A percentile compares a stretch with the other conserved stretches of the same genome.
Evolutionary conservation across 306 rosid genomes (phyloP).

Genomic region (Cucurbita maxima): DNA sequence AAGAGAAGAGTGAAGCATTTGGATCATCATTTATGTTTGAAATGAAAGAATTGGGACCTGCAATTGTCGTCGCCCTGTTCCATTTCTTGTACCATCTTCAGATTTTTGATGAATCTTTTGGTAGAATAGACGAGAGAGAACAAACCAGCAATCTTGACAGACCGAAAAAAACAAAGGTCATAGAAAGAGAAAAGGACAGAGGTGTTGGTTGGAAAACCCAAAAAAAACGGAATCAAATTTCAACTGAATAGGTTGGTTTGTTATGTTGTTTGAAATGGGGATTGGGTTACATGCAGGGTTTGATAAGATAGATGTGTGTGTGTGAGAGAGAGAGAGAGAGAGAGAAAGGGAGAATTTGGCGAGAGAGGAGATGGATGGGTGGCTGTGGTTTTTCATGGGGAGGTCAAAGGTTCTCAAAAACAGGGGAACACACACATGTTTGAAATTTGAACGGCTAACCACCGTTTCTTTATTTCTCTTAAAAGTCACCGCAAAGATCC

Average conservation of each 20-base stretch:
- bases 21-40: conserved; percentile 16
- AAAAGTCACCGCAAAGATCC: not conserved
- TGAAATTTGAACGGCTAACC: conserved; percentile 1
- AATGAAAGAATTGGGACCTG: conserved; percentile 30
- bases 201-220: not conserved
- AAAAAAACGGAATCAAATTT: not conserved
- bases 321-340: too few species aligned
- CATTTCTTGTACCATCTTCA: conserved; percentile 26
- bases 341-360: not conserved
- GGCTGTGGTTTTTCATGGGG: conserved; percentile 8
- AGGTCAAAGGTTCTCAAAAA: conserved; percentile 7
- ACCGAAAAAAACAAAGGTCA: conserved; percentile 7
- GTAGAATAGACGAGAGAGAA: conserved; percentile 22
- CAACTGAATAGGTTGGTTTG: not conserved
- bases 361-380: conserved; percentile 3
- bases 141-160: conserved; percentile 26
- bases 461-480: not conserved
- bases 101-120: conserved; percentile 13
- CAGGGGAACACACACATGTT: conserved; percentile 6
- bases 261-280: not conserved
- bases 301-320: not conserved
- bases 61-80: conserved; percentile 33
- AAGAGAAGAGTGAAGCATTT: conserved; percentile 32
- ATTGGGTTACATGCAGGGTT: not conserved
- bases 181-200: not conserved